Conservation (phyloP, 306 rosid genomes). For the Adenanthera pavonina region DNA sequence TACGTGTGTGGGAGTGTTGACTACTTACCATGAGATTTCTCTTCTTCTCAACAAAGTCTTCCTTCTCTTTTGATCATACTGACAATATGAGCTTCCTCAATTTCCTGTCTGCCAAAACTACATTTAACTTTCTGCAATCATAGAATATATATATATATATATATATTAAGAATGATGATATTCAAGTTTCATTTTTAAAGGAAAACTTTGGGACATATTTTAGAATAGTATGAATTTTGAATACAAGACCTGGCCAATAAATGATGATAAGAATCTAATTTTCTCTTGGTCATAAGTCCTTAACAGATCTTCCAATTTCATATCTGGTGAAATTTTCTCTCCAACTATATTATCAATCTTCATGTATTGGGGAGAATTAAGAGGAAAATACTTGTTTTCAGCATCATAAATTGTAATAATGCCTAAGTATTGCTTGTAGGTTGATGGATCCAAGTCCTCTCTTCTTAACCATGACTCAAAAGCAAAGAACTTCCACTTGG, state of each 20-base stretch:
- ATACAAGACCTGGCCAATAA: slow-evolving; percentile 82
- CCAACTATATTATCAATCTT: slow-evolving; percentile 49
- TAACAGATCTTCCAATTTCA: slow-evolving; percentile 83
- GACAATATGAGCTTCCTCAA: slow-evolving; percentile 82
- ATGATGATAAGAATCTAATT: slow-evolving; percentile 77
- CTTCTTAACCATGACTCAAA: slow-evolving; percentile 93
- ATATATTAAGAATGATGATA: slow-evolving; percentile 35
- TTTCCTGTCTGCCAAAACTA: slow-evolving; percentile 67
- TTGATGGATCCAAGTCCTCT: slow-evolving; percentile 88
- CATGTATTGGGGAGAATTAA: slow-evolving; percentile 41
- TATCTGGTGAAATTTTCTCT: slow-evolving; percentile 68
- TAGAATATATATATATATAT: background rate
- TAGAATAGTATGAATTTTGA: slow-evolving; percentile 29
- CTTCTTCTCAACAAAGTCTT: slow-evolving; percentile 75
- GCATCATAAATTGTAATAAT: slow-evolving; percentile 55
- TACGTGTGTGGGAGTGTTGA: background rate
- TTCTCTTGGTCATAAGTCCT: slow-evolving; percentile 83
- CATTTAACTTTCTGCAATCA: slow-evolving; percentile 75
- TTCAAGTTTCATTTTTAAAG: slow-evolving; percentile 27
- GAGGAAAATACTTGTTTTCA: slow-evolving; percentile 46
- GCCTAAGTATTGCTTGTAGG: slow-evolving; percentile 66
- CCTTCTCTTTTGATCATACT: slow-evolving; percentile 75
- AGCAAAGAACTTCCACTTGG: slow-evolving; percentile 95
- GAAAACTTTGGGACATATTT: slow-evolving; percentile 27
- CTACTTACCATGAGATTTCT: slow-evolving; percentile 80